Evolutionary conservation across 805 yeast species (phyloP), one percentile per base, ranked within the genome.

Genomic region (Candida caryicola): DNA sequence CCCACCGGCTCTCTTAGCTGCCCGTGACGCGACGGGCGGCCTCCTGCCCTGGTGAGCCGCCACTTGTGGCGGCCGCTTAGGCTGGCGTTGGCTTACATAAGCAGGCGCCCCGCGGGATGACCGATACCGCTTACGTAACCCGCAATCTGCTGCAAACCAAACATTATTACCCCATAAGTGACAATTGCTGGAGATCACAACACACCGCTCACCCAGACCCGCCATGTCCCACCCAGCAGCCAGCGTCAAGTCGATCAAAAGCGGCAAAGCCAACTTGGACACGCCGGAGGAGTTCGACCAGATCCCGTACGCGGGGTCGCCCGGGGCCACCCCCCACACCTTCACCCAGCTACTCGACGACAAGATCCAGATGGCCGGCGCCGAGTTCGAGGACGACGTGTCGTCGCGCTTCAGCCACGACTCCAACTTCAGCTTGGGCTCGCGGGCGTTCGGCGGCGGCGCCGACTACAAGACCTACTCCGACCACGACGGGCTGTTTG

Each of bases 181-280:
- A 27, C 12, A 27, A 27, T 13, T 27, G 9, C 16, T 12, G 25
- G 8, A 14, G 33, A n/a, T 6, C 3, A 4, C 34, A 3, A n/a
- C 12, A 8, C 17, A 10, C 23, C 13, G 23, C 25, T 17, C 33
- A 5, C 26, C 5, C 4, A 21, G 28, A 13, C 23, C 30, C 23
- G 41, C 28, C 9, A 67, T 67, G 73, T 55, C 71, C 26, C 67
- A 67, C 40, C 69, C 71, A n/a, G 66, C 64, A 8, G 72, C 72
- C 30, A 64, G 70, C 40, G 56, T 67, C 23, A 63, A 57, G 42
- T 64, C 71, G 13, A 60, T 67, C 7, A 56, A 48, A 39, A 62
- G 67, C 39, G 72, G 73, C 2, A 59, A 53, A 31, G 49, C 52
- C 27, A 60, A 58, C 40, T 37, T 59, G 14, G 58, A 52, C 29